Evolutionary conservation across 1,284 basidiomycete genomes (phyloP), one percentile per base, ranked within the genome.

Genomic region (Ceratobasidium sp.): DNA sequence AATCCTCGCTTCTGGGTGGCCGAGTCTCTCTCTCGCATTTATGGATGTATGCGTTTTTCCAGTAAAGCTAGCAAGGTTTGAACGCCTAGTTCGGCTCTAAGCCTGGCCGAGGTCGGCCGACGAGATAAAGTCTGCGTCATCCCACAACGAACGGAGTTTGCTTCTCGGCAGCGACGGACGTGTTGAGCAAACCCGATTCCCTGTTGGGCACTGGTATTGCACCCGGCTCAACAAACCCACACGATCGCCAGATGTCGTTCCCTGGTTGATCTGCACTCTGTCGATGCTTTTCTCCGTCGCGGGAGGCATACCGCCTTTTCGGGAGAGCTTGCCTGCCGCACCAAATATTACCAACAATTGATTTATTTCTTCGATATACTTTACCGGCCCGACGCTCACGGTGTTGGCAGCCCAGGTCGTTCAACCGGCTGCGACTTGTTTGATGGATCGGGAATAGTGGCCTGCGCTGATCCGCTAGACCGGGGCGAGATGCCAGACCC

Each of bases 381-480:
- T 40, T 14, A 11, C n/a, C 14, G 23, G 56, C 28, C 21, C 11
- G 56, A 40, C 14, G 56, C 36, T 36, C 33, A 36, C 33, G 54
- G 14, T n/a, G 21, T 30, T 8, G 25, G 30, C 56, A 59, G 23
- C 18, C 36, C n/a, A 36, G 6, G 14, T 40, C 9, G n/a, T 25
- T 59, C 56, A 40, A 23, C 36, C 56, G 56, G 28, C 38, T n/a
- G 11, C 3, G 61, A 49, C 25, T 63, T 63, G 61, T 63, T 63
- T 63, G 61, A 63, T 63, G 61, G n/a, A 63, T 63, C 42, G 44
- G 61, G 61, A 63, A 46, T 48, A 44, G 44, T 33, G 14, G 12
- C 28, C 33, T 63, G 18, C 1, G 21, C n/a, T 33, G 61, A 44
- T 23, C 61, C 44, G 46, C 28, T 63, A 36, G 28, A 16, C 61